phyloP scores from a whole-genome alignment of 805 yeast species.

The Starmerella potacharoeniae region DNA sequence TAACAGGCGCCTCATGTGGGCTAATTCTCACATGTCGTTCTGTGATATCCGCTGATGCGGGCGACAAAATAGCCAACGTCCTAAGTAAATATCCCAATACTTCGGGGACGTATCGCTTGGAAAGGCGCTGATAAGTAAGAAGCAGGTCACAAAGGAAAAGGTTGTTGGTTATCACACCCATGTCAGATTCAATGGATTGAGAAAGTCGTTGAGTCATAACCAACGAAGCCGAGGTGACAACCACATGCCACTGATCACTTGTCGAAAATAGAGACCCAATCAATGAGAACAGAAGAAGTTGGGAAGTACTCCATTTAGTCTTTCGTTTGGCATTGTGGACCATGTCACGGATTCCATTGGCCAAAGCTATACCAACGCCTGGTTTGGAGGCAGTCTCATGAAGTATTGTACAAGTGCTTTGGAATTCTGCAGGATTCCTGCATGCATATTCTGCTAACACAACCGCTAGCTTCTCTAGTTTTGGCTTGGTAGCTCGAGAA shows the following conservation, averaged over 20 bases:
- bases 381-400: slow-evolving; percentile 54
- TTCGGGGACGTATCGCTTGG: slow-evolving; percentile 80
- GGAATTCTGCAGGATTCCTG: slow-evolving; percentile 27
- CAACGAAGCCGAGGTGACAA: slow-evolving; percentile 73
- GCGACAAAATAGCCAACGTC: slow-evolving; percentile 7
- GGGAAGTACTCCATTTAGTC: slow-evolving; percentile 32
- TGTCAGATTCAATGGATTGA: slow-evolving; percentile 34
- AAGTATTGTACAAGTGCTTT: slow-evolving; percentile 27
- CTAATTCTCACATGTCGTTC: slow-evolving; percentile 11
- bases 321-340: slow-evolving; percentile 45
- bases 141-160: slow-evolving; percentile 54
- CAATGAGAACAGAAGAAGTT: slow-evolving; percentile 54
- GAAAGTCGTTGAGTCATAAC: slow-evolving; percentile 61
- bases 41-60: neutral
- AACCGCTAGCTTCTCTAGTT: slow-evolving; percentile 49
- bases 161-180: slow-evolving; percentile 44
- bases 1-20: neutral
- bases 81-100: slow-evolving; percentile 40
- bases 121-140: slow-evolving; percentile 60
- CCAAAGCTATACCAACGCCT: slow-evolving; percentile 41
- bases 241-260: slow-evolving; percentile 88
- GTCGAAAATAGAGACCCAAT: slow-evolving; percentile 79
- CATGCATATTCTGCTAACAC: slow-evolving; percentile 47
- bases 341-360: slow-evolving; percentile 49
- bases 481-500: slow-evolving; percentile 47